phyloP scores from a whole-genome alignment of 805 yeast genomes.

The Candida hungchunana region DNA sequence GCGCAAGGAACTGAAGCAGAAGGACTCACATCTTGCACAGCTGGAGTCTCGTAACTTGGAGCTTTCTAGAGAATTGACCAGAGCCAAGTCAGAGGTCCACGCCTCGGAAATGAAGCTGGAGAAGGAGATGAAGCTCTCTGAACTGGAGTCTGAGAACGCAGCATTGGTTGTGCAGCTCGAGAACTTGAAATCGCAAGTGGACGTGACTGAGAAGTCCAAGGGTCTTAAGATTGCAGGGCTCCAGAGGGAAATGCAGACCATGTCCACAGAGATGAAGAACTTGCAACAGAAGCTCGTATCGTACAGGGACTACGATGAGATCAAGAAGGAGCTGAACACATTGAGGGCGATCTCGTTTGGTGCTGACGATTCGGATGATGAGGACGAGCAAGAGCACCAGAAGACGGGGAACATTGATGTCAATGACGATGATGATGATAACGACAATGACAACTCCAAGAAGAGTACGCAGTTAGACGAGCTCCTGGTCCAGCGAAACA shows the following conservation, averaged over 20 bases:
- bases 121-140: slow-evolving; percentile 41
- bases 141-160: slow-evolving; percentile 68
- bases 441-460: slow-evolving; percentile 23
- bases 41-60: slow-evolving; percentile 77
- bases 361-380: slow-evolving; percentile 29
- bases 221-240: slow-evolving; percentile 18
- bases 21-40: slow-evolving; percentile 62
- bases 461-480: slow-evolving; percentile 40
- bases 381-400: slow-evolving; percentile 27
- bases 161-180: slow-evolving; percentile 55
- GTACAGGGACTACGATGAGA: slow-evolving; percentile 71
- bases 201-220: slow-evolving; percentile 24
- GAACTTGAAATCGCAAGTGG: slow-evolving; percentile 37
- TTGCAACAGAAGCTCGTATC: slow-evolving; percentile 46
- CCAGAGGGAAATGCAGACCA: slow-evolving; percentile 33
- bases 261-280: slow-evolving; percentile 43
- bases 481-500: slow-evolving; percentile 66
- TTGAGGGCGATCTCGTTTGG: slow-evolving; percentile 77
- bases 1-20: slow-evolving; percentile 69
- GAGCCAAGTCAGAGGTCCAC: slow-evolving; percentile 40
- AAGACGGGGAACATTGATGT: too few species aligned
- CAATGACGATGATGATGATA: slow-evolving; percentile 23
- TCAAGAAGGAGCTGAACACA: slow-evolving; percentile 71
- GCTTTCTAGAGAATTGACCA: slow-evolving; percentile 59
- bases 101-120: slow-evolving; percentile 39